Evolutionary conservation across 2,329 filamentous ascomycete species (phyloP), one percentile per base, ranked within the genome.

Genomic region (Mollisia scopiformis): DNA sequence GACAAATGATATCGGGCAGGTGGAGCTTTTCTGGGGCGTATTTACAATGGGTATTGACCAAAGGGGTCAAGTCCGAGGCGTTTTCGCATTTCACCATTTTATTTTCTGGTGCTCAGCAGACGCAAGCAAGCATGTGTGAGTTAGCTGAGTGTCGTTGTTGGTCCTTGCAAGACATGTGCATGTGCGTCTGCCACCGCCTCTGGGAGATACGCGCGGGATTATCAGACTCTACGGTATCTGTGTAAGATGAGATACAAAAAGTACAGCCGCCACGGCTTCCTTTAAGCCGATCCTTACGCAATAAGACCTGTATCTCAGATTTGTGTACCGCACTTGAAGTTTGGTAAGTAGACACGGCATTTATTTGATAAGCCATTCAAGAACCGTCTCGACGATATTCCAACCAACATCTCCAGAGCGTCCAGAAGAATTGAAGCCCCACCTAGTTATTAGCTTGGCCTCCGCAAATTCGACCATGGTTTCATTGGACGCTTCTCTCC

Each of bases 21-120:
- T 55, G 52, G 52, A 55, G 35, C 49, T 51, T 33, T 51, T 23
- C 49, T n/a, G n/a, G n/a, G n/a, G n/a, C n/a, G n/a, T n/a, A n/a
- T n/a, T n/a, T n/a, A 30, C 7, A 33, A 21, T 30, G 27, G 23
- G 28, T n/a, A 16, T 19, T 31, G 27, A 51, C 27, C 31, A 33
- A 51, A 51, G 4, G n/a, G 49, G 49, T 21, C 49, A 51, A 51
- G 30, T 51, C 43, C 43, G 43, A 47, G 43, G 43, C 43, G 43
- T 47, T 47, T 47, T 28, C 21, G 10, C 11, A 47, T 47, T 37
- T 43, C n/a, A 21, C 39, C 16, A 19, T 43, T 39, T 43, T 43
- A 47, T 14, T 47, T 47, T 47, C 43, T 47, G n/a, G 39, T 43
- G 39, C 43, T 47, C 43, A 47, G 43, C 43, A 47, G 43, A 47